Evolutionary conservation across 306 rosid genomes (phyloP).

Genomic region (Fragaria nilgerrensis): DNA sequence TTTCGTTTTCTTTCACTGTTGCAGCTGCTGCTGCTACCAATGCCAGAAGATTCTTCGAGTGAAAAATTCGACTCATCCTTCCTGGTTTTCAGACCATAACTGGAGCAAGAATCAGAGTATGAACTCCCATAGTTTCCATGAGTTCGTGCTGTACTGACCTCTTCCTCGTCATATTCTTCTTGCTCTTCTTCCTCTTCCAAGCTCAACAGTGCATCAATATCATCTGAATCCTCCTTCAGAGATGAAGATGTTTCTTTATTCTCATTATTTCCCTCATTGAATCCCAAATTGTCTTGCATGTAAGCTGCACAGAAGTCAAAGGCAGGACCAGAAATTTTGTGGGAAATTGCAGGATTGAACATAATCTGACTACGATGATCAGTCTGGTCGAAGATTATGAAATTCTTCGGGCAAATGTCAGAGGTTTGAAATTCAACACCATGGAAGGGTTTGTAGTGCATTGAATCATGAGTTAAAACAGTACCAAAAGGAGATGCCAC

Average conservation of each 20-base stretch:
- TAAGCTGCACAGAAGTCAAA: slow-evolving; percentile 47
- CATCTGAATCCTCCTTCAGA: slow-evolving; percentile 69
- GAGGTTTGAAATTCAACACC: slow-evolving; percentile 79
- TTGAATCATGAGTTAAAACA: slow-evolving; percentile 52
- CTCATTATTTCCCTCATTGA: slow-evolving; percentile 31
- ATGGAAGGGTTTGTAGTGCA: slow-evolving; percentile 56
- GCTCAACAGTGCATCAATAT: slow-evolving; percentile 89
- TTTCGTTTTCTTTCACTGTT: slow-evolving; percentile 48
- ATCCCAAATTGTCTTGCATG: slow-evolving; percentile 42
- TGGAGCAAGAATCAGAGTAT: slow-evolving; percentile 64
- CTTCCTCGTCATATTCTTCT: slow-evolving; percentile 74
- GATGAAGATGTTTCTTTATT: slow-evolving; percentile 57
- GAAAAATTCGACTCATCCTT: slow-evolving; percentile 45
- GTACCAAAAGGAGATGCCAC: slow-evolving; percentile 50
- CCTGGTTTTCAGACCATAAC: slow-evolving; percentile 54
- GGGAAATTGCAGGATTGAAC: slow-evolving; percentile 77
- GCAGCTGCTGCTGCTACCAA: slow-evolving; percentile 34
- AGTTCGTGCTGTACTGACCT: slow-evolving; percentile 87
- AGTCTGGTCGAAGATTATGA: slow-evolving; percentile 83
- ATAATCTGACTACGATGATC: slow-evolving; percentile 70
- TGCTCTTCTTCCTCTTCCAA: slow-evolving; percentile 68
- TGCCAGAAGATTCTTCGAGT: slow-evolving; percentile 37
- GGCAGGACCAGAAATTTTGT: slow-evolving; percentile 53
- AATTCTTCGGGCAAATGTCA: slow-evolving; percentile 80
- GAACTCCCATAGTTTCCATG: slow-evolving; percentile 44